Conservation (phyloP, 768 basidiomycete species). For the Mycena chlorophos region DNA sequence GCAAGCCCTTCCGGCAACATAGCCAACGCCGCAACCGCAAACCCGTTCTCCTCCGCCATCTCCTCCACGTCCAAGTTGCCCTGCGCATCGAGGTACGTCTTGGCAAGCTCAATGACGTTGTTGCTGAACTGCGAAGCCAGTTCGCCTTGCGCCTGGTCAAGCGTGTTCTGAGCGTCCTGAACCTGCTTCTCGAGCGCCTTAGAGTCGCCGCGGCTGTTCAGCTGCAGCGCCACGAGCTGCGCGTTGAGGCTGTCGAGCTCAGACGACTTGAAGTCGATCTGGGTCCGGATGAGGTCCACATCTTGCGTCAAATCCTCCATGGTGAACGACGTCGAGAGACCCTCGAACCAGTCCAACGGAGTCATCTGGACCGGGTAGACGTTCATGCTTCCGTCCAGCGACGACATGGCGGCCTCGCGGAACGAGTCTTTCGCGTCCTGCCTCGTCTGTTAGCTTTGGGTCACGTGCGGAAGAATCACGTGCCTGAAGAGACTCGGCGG, state of each 20-base stretch:
- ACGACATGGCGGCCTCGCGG: slow-evolving; percentile 29
- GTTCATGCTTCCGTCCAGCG: slow-evolving; percentile 27
- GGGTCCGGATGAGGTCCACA: slow-evolving; percentile 25
- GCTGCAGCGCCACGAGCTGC: slow-evolving; percentile 21
- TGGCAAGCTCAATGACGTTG: slow-evolving; percentile 27
- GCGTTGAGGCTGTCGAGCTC: slow-evolving; percentile 28
- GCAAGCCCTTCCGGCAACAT: background rate
- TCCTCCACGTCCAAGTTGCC: slow-evolving; percentile 12
- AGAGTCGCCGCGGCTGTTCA: slow-evolving; percentile 20
- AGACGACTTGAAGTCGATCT: slow-evolving; percentile 26
- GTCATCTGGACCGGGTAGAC: slow-evolving; percentile 29
- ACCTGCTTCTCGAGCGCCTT: slow-evolving; percentile 21
- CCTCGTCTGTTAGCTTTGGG: background rate
- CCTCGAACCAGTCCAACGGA: slow-evolving; percentile 31
- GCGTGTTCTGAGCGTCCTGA: slow-evolving; percentile 17
- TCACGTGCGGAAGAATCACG: background rate
- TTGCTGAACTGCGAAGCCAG: slow-evolving; percentile 22
- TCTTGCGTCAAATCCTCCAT: slow-evolving; percentile 30
- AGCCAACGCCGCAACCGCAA: background rate
- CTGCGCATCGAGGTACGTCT: slow-evolving; percentile 22
- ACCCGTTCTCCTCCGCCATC: slow-evolving; percentile 5
- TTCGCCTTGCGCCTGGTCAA: slow-evolving; percentile 19
- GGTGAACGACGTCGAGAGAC: slow-evolving; percentile 29
- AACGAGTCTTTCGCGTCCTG: slow-evolving; percentile 29
- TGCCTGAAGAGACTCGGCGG: slow-evolving; percentile 25